Evolutionary conservation across 805 yeast genomes (phyloP).

Genomic region (Myxozyma lipomycoides): DNA sequence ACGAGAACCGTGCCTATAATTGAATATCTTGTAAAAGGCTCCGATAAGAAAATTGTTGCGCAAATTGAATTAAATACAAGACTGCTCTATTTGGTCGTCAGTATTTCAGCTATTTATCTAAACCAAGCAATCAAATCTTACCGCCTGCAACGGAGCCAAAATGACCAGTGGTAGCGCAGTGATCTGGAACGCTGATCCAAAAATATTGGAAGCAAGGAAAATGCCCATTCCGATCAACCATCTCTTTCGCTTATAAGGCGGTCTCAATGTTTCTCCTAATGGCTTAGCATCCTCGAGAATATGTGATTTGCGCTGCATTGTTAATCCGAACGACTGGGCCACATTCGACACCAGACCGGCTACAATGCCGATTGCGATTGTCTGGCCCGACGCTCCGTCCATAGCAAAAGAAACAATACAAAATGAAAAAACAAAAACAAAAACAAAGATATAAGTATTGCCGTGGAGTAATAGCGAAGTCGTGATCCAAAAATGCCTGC

Average conservation of each 20-base stretch:
- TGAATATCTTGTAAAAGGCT: slow-evolving; percentile 57
- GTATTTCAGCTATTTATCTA: background rate
- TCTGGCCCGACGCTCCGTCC: slow-evolving; percentile 27
- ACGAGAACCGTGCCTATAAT: slow-evolving; percentile 64
- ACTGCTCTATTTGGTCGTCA: slow-evolving; percentile 45
- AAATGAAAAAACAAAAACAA: too few relatives aligned
- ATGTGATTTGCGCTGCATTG: slow-evolving; percentile 77
- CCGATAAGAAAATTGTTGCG: slow-evolving; percentile 63
- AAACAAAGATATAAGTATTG: too few relatives aligned
- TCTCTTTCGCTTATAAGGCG: slow-evolving; percentile 42
- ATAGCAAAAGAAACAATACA: slow-evolving; percentile 1
- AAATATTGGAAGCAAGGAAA: slow-evolving; percentile 66
- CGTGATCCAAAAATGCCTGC: too few relatives aligned
- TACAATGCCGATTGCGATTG: slow-evolving; percentile 36
- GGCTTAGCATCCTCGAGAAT: slow-evolving; percentile 43
- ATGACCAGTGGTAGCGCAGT: slow-evolving; percentile 78
- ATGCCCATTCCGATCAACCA: slow-evolving; percentile 74
- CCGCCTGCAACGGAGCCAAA: slow-evolving; percentile 77
- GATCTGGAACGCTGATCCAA: slow-evolving; percentile 80
- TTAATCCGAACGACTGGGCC: slow-evolving; percentile 74
- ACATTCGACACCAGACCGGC: slow-evolving; percentile 65
- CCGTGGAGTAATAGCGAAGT: too few relatives aligned
- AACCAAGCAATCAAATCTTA: slow-evolving; percentile 38
- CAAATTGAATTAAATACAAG: slow-evolving; percentile 80
- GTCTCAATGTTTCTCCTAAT: slow-evolving; percentile 34